phyloP scores from a whole-genome alignment of 768 basidiomycete species.

The Tremella mesenterica region DNA sequence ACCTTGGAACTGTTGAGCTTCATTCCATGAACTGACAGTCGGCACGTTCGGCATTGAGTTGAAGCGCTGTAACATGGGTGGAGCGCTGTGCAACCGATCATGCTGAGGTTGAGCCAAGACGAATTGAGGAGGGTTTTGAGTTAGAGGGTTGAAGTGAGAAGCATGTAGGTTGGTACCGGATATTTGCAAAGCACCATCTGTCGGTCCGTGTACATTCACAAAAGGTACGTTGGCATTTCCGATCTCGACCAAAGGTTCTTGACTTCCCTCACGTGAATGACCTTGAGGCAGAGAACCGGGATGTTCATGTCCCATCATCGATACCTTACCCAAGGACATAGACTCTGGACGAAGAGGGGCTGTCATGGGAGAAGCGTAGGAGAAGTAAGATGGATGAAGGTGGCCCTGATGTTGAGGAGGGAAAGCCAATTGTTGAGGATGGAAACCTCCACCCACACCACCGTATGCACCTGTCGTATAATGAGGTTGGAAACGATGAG shows the following conservation, averaged over 20 bases:
- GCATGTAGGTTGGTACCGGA: constrained; percentile 16
- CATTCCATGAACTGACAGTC: constrained; percentile 10
- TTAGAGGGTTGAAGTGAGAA: constrained; percentile 8
- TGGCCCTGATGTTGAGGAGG: constrained; percentile 16
- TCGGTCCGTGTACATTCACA: constrained; percentile 17
- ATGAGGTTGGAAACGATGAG: constrained; percentile 5
- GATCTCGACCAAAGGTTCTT: constrained; percentile 21
- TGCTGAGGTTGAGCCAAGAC: constrained; percentile 1
- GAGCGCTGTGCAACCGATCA: constrained; percentile 26
- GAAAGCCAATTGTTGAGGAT: constrained; percentile 22
- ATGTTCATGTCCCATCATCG: neutral
- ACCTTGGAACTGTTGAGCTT: neutral
- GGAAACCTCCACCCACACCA: constrained; percentile 29
- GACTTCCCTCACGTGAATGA: constrained; percentile 1
- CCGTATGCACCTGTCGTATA: constrained; percentile 9
- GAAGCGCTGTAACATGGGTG: constrained; percentile 25
- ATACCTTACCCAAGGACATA: neutral
- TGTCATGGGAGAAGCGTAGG: neutral
- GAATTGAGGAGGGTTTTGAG: constrained; percentile 9
- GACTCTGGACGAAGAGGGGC: neutral
- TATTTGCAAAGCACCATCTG: constrained; percentile 7
- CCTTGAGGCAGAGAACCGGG: constrained; percentile 1
- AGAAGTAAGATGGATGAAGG: constrained; percentile 17
- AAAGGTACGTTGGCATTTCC: constrained; percentile 15
- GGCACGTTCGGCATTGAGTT: constrained; percentile 26